Evolutionary conservation across 805 yeast species (phyloP).

Genomic region (Metschnikowia bowlesiae): DNA sequence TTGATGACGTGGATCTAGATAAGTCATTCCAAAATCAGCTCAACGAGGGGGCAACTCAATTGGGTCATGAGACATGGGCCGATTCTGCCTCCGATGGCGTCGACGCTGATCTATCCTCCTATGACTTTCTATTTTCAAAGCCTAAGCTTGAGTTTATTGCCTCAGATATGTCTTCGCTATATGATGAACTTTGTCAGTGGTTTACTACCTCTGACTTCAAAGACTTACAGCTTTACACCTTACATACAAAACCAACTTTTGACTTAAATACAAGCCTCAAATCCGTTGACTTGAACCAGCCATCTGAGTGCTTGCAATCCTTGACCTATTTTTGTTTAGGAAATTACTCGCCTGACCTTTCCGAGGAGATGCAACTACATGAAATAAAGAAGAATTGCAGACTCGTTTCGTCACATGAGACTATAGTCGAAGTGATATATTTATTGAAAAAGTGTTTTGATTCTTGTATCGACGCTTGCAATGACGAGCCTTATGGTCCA

Average conservation of each 20-base stretch:
- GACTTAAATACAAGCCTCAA: neutral
- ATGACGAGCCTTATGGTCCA: neutral
- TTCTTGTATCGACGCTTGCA: conserved; percentile 2
- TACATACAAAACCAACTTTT: neutral
- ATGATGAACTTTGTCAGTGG: conserved; percentile 36
- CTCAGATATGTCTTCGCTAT: conserved; percentile 24
- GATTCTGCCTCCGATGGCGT: conserved; percentile 6
- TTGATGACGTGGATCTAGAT: conserved; percentile 30
- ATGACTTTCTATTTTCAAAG: conserved; percentile 29
- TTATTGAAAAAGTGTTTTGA: conserved; percentile 7
- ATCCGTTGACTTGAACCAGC: neutral
- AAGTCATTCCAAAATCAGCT: conserved; percentile 40
- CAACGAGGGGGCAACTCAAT: conserved; percentile 40
- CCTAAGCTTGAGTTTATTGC: conserved; percentile 29
- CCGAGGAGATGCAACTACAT: conserved; percentile 9
- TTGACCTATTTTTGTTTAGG: conserved; percentile 15
- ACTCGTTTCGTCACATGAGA: conserved; percentile 19
- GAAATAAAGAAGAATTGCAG: conserved; percentile 9
- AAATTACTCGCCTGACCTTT: neutral
- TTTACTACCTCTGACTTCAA: conserved; percentile 30
- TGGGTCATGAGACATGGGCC: conserved; percentile 16
- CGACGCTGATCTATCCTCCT: conserved; percentile 5
- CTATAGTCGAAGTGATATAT: conserved; percentile 9
- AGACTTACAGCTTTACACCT: conserved; percentile 2
- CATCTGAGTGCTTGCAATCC: neutral